Conservation (phyloP, 2,329 filamentous ascomycete genomes). For the Aspergillus novoparasiticus region DNA sequence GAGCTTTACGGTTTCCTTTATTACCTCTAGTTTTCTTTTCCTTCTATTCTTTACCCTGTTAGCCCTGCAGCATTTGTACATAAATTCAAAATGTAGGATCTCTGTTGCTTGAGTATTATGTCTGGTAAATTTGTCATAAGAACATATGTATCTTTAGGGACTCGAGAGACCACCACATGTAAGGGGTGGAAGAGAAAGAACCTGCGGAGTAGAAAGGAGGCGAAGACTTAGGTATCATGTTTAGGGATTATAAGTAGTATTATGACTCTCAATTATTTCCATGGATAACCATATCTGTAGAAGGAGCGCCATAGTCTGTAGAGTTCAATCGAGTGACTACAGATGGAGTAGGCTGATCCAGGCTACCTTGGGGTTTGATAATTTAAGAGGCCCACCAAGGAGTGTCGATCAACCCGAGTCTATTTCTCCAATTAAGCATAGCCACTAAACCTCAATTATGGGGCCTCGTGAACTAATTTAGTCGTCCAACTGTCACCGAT, state of each 20-base stretch:
- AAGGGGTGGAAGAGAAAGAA: not conserved
- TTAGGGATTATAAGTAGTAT: not conserved
- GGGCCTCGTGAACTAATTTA: conserved; percentile 21
- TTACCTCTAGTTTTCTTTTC: conserved; percentile 8
- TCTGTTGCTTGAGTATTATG: not conserved
- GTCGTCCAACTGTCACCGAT: not conserved
- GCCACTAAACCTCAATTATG: conserved; percentile 15
- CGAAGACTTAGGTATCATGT: not conserved
- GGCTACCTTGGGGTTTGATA: not conserved
- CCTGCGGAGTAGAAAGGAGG: no score
- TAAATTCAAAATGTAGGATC: conserved; percentile 3
- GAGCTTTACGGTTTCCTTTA: conserved; percentile 17
- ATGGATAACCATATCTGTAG: not conserved
- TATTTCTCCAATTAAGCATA: conserved; percentile 11
- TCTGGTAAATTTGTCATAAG: not conserved
- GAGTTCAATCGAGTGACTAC: not conserved
- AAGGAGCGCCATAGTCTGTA: not conserved
- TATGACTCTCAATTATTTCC: not conserved
- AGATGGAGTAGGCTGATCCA: not conserved
- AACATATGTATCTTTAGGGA: not conserved
- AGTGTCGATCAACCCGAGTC: conserved; percentile 16
- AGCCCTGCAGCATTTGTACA: conserved; percentile 37
- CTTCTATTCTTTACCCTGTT: conserved; percentile 8
- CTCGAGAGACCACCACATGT: not conserved
- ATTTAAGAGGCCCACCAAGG: conserved; percentile 9